These are phyloP conservation scores for Arthrobotrys sinensis DNA, from an alignment of 2,329 filamentous ascomycete species.

Conservation along the genomic window DNA sequence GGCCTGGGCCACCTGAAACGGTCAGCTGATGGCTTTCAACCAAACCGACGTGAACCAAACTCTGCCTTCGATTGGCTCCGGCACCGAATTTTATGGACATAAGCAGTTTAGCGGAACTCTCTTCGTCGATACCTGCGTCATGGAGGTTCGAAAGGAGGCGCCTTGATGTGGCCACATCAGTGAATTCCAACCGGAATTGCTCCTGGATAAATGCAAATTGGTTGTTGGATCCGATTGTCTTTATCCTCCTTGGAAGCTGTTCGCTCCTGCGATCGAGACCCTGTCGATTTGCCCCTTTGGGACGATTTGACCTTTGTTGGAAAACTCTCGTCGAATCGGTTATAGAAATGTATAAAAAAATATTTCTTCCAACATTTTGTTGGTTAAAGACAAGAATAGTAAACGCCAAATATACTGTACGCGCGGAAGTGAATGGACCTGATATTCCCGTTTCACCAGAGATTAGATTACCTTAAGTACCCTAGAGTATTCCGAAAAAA, in stretches of 20 bases:
- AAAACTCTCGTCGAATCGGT: no score
- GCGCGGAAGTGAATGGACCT: no score
- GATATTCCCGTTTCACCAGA: neutral
- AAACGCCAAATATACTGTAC: no score
- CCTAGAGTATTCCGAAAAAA: neutral
- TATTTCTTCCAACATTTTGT: no score
- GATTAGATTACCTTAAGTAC: constrained; percentile 20
- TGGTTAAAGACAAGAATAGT: no score
- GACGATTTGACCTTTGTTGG: no score
- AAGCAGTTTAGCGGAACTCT: constrained; percentile 1
- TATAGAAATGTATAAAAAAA: no score
- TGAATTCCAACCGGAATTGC: constrained; percentile 17
- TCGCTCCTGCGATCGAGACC: no score
- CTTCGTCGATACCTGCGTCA: constrained; percentile 7
- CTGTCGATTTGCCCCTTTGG: no score
- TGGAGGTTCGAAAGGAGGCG: constrained; percentile 7
- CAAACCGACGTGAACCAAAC: constrained; percentile 34
- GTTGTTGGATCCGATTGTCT: no score
- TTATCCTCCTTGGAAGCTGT: no score
- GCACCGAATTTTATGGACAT: neutral
- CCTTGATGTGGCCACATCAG: constrained; percentile 7
- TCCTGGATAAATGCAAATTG: no score
- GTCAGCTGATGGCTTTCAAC: constrained; percentile 40
- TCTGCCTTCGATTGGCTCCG: constrained; percentile 33
- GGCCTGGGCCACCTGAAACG: constrained; percentile 38